These are phyloP conservation scores for Infundibulicybe gibba DNA, from an alignment of 768 basidiomycete genomes.

Conservation along the genomic window DNA sequence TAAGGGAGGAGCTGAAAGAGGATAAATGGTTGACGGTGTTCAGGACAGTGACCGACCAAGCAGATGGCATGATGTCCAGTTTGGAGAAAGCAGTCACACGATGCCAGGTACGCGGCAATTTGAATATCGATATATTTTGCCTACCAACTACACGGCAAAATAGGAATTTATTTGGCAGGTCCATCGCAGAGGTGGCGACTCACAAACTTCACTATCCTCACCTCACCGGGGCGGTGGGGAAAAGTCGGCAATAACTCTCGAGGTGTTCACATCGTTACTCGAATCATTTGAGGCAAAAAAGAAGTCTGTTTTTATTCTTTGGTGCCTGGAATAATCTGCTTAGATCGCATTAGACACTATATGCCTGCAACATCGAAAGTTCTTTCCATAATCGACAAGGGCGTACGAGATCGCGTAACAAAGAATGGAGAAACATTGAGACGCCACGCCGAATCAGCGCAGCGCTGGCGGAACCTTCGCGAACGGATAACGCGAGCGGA, in stretches of 20 bases:
- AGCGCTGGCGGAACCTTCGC: constrained; percentile 77
- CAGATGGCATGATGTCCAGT: constrained; percentile 96
- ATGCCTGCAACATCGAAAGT: constrained; percentile 93
- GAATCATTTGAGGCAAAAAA: constrained; percentile 87
- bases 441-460: constrained; percentile 84
- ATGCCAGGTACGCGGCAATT: constrained; percentile 68
- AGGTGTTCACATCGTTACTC: constrained; percentile 61
- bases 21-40: constrained; percentile 97
- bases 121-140: constrained; percentile 1
- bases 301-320: constrained; percentile 46
- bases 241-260: constrained; percentile 48
- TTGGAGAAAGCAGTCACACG: constrained; percentile 90
- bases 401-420: constrained; percentile 88
- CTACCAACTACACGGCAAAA: constrained; percentile 2
- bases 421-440: constrained; percentile 96
- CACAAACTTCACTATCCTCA: constrained; percentile 42
- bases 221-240: constrained; percentile 37
- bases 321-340: too few species aligned
- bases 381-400: constrained; percentile 90
- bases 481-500: constrained; percentile 82
- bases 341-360: constrained; percentile 64
- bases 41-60: constrained; percentile 90
- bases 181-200: constrained; percentile 51
- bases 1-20: constrained; percentile 92
- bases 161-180: constrained; percentile 89